Conservation (phyloP, 805 yeast species). For the Yamadazyma endophytica region DNA sequence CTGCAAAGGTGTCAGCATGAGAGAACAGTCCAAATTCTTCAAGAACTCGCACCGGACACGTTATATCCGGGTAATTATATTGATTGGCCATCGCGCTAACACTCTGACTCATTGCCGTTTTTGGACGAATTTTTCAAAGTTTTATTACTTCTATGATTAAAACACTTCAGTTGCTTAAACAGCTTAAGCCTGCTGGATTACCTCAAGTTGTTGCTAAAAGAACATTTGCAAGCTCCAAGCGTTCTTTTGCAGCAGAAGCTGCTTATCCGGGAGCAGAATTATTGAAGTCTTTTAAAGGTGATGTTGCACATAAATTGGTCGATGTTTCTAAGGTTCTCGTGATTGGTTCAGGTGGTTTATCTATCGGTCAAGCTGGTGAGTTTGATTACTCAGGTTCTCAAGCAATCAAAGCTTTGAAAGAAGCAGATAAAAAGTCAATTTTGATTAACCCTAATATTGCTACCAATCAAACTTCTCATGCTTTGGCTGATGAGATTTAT, state of each 20-base stretch:
- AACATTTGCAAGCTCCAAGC: too few relatives aligned
- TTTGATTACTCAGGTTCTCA: constrained; percentile 98
- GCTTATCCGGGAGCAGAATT: constrained; percentile 61
- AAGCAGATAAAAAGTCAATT: constrained; percentile 83
- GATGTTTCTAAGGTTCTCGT: constrained; percentile 85
- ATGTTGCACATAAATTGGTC: constrained; percentile 58
- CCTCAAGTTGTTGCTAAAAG: constrained; percentile 1
- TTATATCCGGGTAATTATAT: constrained; percentile 13
- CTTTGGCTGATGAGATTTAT: constrained; percentile 96
- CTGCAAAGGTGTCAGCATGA: too few relatives aligned
- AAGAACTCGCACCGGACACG: background rate
- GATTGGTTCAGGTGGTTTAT: constrained; percentile 96
- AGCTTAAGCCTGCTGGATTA: background rate
- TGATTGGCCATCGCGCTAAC: constrained; percentile 16
- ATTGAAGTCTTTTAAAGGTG: constrained; percentile 50
- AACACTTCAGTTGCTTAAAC: background rate
- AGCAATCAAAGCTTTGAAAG: constrained; percentile 97
- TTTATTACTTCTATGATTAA: background rate
- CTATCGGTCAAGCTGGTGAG: constrained; percentile 99
- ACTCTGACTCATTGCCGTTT: constrained; percentile 12
- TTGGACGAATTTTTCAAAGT: constrained; percentile 9
- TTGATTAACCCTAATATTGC: constrained; percentile 97
- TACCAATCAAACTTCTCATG: constrained; percentile 96
- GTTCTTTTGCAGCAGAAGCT: too few relatives aligned
- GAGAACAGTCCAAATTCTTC: too few relatives aligned